Evolutionary conservation across 2,329 filamentous ascomycete genomes (phyloP).

Genomic region (Aspergillus awamori): DNA sequence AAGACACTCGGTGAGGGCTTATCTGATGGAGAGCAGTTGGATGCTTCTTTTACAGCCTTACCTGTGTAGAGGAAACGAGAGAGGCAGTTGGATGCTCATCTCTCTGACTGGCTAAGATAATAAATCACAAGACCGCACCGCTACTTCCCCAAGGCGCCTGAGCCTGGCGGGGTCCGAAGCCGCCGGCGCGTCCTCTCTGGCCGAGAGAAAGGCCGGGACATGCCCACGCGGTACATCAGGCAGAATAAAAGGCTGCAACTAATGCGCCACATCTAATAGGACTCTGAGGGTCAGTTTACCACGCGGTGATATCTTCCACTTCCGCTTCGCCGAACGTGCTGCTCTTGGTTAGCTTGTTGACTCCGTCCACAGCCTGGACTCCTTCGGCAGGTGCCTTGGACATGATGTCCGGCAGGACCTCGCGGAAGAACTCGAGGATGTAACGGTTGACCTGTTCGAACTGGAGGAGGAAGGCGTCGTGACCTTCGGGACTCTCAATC

Average conservation of each 20-base stretch:
- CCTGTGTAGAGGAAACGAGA: constrained; percentile 37
- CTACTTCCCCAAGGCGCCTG: constrained; percentile 32
- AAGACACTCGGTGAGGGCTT: constrained; percentile 25
- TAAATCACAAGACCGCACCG: constrained; percentile 37
- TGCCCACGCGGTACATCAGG: constrained; percentile 16
- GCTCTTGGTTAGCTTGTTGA: constrained; percentile 72
- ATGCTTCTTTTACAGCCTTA: constrained; percentile 47
- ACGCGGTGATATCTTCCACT: constrained; percentile 93
- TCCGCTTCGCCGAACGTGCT: constrained; percentile 96
- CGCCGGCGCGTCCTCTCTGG: constrained; percentile 22
- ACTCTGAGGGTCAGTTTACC: constrained; percentile 57
- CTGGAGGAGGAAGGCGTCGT: constrained; percentile 93
- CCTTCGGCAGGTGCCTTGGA: constrained; percentile 55
- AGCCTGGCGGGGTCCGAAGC: constrained; percentile 15
- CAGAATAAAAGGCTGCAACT: constrained; percentile 27
- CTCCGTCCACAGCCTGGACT: constrained; percentile 53
- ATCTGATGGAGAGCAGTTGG: constrained; percentile 47
- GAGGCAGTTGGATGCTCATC: constrained; percentile 47
- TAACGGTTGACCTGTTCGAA: constrained; percentile 96
- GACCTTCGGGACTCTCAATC: constrained; percentile 92
- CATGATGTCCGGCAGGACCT: constrained; percentile 90
- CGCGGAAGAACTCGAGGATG: constrained; percentile 78
- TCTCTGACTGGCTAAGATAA: constrained; percentile 42
- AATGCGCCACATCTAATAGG: constrained; percentile 31
- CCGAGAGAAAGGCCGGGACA: constrained; percentile 18